Base-by-base conservation (phyloP, 805 yeast genomes). In the Teunomyces cretensis region DNA sequence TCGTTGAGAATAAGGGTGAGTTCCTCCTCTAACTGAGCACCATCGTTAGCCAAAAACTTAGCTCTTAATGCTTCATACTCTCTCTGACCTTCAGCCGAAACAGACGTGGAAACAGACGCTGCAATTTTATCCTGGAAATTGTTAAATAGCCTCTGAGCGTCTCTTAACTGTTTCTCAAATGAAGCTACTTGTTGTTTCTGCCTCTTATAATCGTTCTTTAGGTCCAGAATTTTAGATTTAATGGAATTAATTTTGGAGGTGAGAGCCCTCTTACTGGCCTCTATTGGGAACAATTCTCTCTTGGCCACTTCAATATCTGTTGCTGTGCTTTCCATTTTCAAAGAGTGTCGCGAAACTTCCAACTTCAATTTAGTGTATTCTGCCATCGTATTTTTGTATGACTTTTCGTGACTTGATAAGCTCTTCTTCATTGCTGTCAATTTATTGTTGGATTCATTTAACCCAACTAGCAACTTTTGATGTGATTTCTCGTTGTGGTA, bases 41-140 rank as follows among this genome's bases (percentile, higher is more conserved):
- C 89, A 0, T 74, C 78, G 30, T 67, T 65, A 27, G 79, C 67
- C 42, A 86, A 63, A 53, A 78, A 88, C 41, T 69, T 51, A 30
- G 78, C 80, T 57, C 87, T 77, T 46, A 88, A 65, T 1, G 46
- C 17, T 33, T 81, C 81, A 60, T 88, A 89, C 37, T 80, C 83
- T 24, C 66, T 61, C 33, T 79, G 67, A 40, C 80, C 84, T 9
- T 74, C 80, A 0, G 72, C 69, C 12, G 80, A 68, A 24, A 86
- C 55, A 12, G 51, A 52, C n/a, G 54, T 50, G 12, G 53, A 52
- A 13, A 50, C 51, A 11, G 50, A 47, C 9, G 54, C 42, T 28
- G 53, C 55, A 1, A 61, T 48, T 30, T 58, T 61, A 8, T 54
- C 51, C 41, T 65, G 65, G 39, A 70, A 69, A 30, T 64, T 63